Evolutionary conservation across 2,329 filamentous ascomycete species (phyloP).

Genomic region (Ciborinia camelliae): DNA sequence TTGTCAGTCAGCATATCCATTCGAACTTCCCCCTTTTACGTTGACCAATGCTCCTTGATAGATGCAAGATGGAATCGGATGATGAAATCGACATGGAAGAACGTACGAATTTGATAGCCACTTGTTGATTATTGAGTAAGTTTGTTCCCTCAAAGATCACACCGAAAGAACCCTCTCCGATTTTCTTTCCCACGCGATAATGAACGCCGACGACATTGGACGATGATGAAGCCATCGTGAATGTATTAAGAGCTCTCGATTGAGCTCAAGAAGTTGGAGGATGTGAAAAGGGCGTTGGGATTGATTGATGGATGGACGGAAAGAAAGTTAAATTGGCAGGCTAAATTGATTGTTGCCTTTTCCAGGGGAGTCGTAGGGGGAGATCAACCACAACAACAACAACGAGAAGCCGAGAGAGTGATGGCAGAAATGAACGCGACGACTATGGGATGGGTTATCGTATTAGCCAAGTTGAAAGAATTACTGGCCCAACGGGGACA

Average conservation of each 20-base stretch:
- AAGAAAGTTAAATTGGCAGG: conserved; percentile 24
- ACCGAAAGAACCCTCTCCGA: conserved; percentile 96
- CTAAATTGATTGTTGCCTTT: conserved; percentile 17
- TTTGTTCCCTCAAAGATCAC: conserved; percentile 99
- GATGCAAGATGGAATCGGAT: background rate
- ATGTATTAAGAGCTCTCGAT: conserved; percentile 25
- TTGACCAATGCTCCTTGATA: background rate
- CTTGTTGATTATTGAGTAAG: conserved; percentile 96
- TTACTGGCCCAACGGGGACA: conserved; percentile 12
- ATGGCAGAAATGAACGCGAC: conserved; percentile 28
- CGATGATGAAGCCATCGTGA: conserved; percentile 38
- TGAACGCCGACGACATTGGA: conserved; percentile 98
- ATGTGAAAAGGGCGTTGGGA: background rate
- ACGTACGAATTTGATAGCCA: conserved; percentile 98
- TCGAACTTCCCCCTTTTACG: conserved; percentile 7
- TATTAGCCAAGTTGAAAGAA: background rate
- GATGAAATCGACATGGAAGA: background rate
- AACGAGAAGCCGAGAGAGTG: background rate
- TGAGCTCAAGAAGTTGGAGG: conserved; percentile 22
- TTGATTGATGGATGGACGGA: conserved; percentile 9
- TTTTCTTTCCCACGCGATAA: conserved; percentile 98
- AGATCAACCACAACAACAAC: conserved; percentile 8
- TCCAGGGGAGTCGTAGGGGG: conserved; percentile 24
- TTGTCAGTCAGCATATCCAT: background rate
- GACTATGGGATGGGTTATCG: conserved; percentile 23